Base-by-base conservation (phyloP, 1,284 basidiomycete genomes). In the Pseudozyma thailandica region DNA sequence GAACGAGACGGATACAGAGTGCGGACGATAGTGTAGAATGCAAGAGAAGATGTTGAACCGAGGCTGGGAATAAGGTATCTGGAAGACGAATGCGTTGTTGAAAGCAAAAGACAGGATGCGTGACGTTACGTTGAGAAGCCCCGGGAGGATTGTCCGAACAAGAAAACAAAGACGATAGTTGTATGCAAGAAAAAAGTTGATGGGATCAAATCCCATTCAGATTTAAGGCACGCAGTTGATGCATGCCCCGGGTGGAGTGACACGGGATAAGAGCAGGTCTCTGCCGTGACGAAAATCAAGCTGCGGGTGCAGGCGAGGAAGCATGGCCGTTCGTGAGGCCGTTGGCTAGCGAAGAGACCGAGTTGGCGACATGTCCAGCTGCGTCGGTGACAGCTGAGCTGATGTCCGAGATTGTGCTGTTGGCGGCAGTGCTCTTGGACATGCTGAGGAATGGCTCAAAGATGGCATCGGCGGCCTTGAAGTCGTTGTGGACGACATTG, bases 401-500 rank as follows among this genome's bases (percentile, higher is more conserved):
- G 18, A 71, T n/a, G 16, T 46, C 48, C 2, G 54, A 61, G 16
- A 61, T 28, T 10, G 46, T 41, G 46, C 57, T 54, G 21, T 65
- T 61, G 50, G 38, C 50, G 15, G 41, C 23, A 9, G 28, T 21
- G 6, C 41, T 26, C 35, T 53, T 53, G 20, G 50, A 41, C 3
- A 50, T 25, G 38, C 41, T 66, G n/a, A 79, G 50, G 66, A 81
- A 81, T 1, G 77, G 78, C 62, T 72, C 65, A 45, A 81, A 82
- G 65, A 82, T 81, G 31, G 77, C 69, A 35, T 79, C 61, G 37
- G 66, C 41, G 13, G 69, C 58, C 64, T 80, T 81, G 64, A 82
- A 82, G 56, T 82, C 81, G 59, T 79, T 79, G 55, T 79, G 77
- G n/a, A 78, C 79, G 25, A 81, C 76, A 39, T 81, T 81, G 62